Evolutionary conservation across 805 yeast genomes (phyloP).

Genomic region (Maudiozyma serrabonitensis): DNA sequence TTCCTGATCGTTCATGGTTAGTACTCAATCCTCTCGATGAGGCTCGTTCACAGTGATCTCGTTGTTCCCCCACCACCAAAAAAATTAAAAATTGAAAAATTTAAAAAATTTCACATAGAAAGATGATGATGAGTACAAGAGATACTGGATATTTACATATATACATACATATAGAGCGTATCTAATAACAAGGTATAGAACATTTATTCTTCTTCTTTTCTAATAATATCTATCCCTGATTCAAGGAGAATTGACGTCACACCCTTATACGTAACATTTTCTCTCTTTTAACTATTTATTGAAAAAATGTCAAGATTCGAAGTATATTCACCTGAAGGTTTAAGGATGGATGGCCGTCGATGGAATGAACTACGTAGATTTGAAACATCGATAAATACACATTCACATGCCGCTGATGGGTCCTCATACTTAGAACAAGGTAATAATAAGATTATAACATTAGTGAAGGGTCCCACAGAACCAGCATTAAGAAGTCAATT

Average conservation of each 20-base stretch:
- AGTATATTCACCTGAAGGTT: constrained; percentile 90
- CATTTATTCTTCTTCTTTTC: no score
- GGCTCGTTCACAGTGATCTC: no score
- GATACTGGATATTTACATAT: not conserved
- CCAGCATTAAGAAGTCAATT: constrained; percentile 49
- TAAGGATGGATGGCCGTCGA: constrained; percentile 86
- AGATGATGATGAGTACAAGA: not conserved
- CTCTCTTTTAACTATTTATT: not conserved
- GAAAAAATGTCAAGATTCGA: constrained; percentile 55
- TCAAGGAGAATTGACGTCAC: not conserved
- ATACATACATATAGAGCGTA: not conserved
- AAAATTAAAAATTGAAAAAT: no score
- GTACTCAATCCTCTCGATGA: no score
- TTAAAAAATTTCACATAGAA: no score
- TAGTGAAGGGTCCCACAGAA: constrained; percentile 85
- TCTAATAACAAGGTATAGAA: no score
- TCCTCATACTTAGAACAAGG: constrained; percentile 91
- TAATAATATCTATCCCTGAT: not conserved
- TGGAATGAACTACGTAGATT: constrained; percentile 88
- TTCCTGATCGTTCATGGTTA: no score
- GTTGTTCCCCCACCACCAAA: no score
- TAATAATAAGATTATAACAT: constrained; percentile 75
- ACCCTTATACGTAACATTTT: not conserved
- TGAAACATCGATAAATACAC: constrained; percentile 75
- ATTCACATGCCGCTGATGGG: constrained; percentile 82